These are phyloP conservation scores for Melocanna baccifera DNA, from an alignment of 176 grass and related monocot species.

Conservation along the genomic window DNA sequence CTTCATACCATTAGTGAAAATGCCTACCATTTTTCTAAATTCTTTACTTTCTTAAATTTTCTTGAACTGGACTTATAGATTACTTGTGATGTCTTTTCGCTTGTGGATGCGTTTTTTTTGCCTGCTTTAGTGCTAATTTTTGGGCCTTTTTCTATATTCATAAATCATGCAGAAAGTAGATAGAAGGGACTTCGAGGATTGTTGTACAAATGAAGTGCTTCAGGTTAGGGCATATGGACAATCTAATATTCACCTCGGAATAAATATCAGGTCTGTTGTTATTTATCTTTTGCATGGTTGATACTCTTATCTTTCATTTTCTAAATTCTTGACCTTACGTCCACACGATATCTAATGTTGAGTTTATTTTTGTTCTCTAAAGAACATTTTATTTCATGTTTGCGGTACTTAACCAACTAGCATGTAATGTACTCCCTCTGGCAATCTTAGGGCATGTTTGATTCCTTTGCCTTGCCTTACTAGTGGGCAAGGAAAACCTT, in stretches of 20 bases:
- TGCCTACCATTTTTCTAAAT: not conserved
- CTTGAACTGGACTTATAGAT: constrained; percentile 11
- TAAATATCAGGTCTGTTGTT: constrained; percentile 82
- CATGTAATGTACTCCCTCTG: not conserved
- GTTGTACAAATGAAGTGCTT: constrained; percentile 82
- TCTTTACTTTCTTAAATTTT: constrained; percentile 30
- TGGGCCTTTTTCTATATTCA: not conserved
- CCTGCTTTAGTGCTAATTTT: constrained; percentile 13
- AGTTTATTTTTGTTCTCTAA: not conserved
- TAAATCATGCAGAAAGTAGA: constrained; percentile 59
- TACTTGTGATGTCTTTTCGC: constrained; percentile 11
- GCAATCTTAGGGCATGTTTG: too few species aligned
- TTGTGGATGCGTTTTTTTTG: not conserved
- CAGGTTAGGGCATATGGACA: constrained; percentile 81
- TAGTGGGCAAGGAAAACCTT: too few species aligned
- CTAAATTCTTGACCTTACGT: constrained; percentile 17
- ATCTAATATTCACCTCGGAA: constrained; percentile 80
- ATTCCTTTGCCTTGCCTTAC: too few species aligned
- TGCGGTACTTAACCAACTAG: not conserved
- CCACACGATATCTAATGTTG: not conserved
- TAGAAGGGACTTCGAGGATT: constrained; percentile 47
- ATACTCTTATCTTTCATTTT: constrained; percentile 19
- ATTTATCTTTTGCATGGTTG: constrained; percentile 21
- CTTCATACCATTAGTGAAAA: constrained; percentile 17
- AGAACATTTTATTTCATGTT: constrained; percentile 4